Evolutionary conservation across 768 basidiomycete genomes (phyloP), one percentile per base, ranked within the genome.

Genomic region (Pleurotus salmoneostramineus): DNA sequence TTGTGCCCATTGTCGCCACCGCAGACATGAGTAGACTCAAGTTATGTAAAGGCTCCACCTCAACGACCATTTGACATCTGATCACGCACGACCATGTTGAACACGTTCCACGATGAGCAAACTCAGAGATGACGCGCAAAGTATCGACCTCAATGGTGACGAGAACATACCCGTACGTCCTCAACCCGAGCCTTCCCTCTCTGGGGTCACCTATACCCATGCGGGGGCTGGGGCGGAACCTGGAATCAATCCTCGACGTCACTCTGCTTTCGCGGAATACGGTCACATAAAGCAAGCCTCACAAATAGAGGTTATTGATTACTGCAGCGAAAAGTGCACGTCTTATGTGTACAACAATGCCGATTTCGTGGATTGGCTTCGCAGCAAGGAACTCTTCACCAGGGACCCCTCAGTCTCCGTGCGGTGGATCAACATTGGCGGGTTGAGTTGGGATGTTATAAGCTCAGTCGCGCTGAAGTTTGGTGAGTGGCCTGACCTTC

Each of bases 401-500:
- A 15, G 34, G 21, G 51, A 48, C 14, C 56, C 52, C 5, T 32
- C 37, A 33, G 43, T 47, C 51, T 58, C 47, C 14, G 60, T 55
- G 7, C 40, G 56, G 46, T 88, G 85, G 85, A 85, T 87, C 57
- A 85, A 87, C 62, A 75, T 88, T 56, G 80, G 80, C 6, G 85
- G 87, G 0, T 66, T 79, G 37, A 75, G 82, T 60, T 88, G 85
- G 85, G 79, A 82, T 61, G 82, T 89, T 10, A 72, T 90, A 45
- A 84, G 83, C 61, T 75, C 78, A 2, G 64, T 88, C 34, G 82
- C 83, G 32, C 63, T 87, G 7, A 76, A 75, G 61, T 87, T 84
- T 62, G 79, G 85, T 85, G 57, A 59, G 75, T 66, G 33, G 17
- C 60, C 37, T 47, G 37, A 31, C n/a, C 1, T 10, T 71, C 21